A percentile compares a stretch with the other conserved stretches of the same genome.
These are phyloP conservation scores for Leptographium procerum DNA, from an alignment of 2,329 filamentous ascomycete species.

Conservation along the genomic window DNA sequence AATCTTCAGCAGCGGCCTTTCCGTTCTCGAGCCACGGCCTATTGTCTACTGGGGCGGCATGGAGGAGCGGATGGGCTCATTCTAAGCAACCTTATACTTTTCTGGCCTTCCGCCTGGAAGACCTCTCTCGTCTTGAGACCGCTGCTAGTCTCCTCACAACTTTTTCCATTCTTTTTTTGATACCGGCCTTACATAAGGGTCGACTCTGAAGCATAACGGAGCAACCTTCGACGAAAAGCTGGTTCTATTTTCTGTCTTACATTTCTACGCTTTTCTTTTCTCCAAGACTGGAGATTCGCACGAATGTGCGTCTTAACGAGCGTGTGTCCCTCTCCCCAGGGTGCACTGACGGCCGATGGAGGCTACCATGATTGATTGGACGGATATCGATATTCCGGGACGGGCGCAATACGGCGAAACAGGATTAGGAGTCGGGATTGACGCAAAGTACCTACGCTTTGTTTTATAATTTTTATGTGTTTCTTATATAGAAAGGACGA, in stretches of 20 bases:
- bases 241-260: not conserved
- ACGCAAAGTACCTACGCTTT: not conserved
- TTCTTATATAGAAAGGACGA: not conserved
- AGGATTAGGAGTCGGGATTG: not conserved
- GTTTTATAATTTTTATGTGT: not conserved
- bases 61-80: conserved; percentile 44
- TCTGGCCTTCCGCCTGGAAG: too few relatives aligned
- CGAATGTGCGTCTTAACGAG: not conserved
- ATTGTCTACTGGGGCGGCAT: conserved; percentile 53
- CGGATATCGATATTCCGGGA: not conserved
- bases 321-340: too few relatives aligned
- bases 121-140: not conserved
- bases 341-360: not conserved
- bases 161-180: not conserved
- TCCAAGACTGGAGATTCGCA: not conserved
- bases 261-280: not conserved
- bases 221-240: not conserved
- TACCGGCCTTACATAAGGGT: not conserved
- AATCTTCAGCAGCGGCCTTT: conserved; percentile 40
- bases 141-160: not conserved
- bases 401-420: not conserved
- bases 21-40: conserved; percentile 49
- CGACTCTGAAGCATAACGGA: not conserved
- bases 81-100: not conserved
- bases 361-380: not conserved